Conservation (phyloP, 768 basidiomycete genomes). For the Pleurotus giganteus region DNA sequence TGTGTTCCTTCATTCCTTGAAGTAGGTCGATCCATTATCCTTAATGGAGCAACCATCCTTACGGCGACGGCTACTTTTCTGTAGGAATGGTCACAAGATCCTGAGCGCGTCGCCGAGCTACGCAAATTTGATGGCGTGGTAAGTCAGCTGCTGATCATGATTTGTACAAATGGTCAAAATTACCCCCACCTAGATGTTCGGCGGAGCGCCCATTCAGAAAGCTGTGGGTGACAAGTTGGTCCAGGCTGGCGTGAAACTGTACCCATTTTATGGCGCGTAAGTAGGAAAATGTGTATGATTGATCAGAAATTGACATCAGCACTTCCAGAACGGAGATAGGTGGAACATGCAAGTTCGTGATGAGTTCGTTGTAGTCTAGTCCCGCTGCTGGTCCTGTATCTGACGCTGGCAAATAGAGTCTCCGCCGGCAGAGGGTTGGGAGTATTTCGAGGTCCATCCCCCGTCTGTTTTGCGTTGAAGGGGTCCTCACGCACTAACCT, state of each 20-base stretch:
- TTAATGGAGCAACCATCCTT: neutral
- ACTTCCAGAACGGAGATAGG: conserved; percentile 17
- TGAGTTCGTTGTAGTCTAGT: neutral
- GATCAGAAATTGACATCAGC: neutral
- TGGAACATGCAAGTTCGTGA: conserved; percentile 7
- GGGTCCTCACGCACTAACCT: neutral
- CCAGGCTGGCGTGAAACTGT: conserved; percentile 14
- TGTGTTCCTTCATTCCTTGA: conserved; percentile 23
- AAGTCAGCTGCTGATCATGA: neutral
- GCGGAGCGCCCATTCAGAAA: conserved; percentile 18
- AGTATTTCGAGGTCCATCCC: conserved; percentile 16
- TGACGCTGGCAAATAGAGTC: neutral
- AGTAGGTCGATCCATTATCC: neutral
- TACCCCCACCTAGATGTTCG: conserved; percentile 12
- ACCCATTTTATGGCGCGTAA: conserved; percentile 19
- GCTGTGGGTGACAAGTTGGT: conserved; percentile 16
- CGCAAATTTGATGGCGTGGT: conserved; percentile 14
- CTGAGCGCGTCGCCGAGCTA: conserved; percentile 6
- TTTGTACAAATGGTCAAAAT: neutral
- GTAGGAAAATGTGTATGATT: too few relatives aligned
- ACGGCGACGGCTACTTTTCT: neutral
- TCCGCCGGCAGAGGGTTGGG: conserved; percentile 13
- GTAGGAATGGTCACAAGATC: conserved; percentile 14
- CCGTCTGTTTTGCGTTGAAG: neutral
- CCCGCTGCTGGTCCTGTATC: too few relatives aligned